Conservation (phyloP, 176 grass and related monocot species). For the Alopecurus myosuroides region DNA sequence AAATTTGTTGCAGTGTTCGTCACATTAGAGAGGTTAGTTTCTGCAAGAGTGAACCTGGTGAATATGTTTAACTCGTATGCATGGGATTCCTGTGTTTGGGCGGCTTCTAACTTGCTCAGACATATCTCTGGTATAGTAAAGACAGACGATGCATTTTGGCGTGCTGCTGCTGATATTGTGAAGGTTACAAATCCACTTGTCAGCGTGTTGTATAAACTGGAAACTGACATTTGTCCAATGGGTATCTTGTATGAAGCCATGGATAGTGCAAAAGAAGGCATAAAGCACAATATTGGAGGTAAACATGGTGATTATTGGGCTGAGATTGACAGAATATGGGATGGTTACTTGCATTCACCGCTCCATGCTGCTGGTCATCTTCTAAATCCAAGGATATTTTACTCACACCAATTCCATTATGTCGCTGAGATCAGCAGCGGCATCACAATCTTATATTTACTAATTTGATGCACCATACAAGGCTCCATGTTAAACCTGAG, state of each 20-base stretch:
- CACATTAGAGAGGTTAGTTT: constrained; percentile 57
- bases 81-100: constrained; percentile 42
- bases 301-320: constrained; percentile 44
- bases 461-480: no score
- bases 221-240: constrained; percentile 40
- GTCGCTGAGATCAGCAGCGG: constrained; percentile 65
- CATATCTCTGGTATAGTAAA: constrained; percentile 40
- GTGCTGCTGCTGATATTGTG: constrained; percentile 41
- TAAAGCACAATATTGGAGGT: constrained; percentile 34
- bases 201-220: constrained; percentile 35
- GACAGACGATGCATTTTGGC: constrained; percentile 46
- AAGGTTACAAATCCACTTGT: constrained; percentile 67
- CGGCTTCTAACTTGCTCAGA: constrained; percentile 34
- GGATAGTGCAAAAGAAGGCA: constrained; percentile 61
- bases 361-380: constrained; percentile 55
- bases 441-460: no score
- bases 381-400: constrained; percentile 70
- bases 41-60: constrained; percentile 36
- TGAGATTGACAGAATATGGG: constrained; percentile 62
- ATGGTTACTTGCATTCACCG: constrained; percentile 58
- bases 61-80: constrained; percentile 46
- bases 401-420: constrained; percentile 18
- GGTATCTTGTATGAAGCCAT: constrained; percentile 75
- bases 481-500: no score
- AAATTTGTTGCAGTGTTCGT: constrained; percentile 52